A percentile compares a stretch with the other conserved stretches of the same genome.
phyloP scores from a whole-genome alignment of 2,329 filamentous ascomycete genomes.

The Cladosporium sphaerospermum region DNA sequence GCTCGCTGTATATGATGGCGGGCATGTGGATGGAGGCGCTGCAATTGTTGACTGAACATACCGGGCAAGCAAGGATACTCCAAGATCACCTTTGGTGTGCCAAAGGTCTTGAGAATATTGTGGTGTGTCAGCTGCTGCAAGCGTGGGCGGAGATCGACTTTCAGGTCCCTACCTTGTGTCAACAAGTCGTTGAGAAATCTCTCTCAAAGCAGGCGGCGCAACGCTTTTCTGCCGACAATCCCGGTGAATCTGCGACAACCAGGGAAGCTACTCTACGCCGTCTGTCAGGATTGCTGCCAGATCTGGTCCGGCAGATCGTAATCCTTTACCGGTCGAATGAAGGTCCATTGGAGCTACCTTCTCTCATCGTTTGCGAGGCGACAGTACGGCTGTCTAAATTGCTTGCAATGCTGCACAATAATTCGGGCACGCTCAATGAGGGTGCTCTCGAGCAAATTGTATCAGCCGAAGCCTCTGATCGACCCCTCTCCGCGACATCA shows the following conservation, averaged over 20 bases:
- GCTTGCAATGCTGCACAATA: slow-evolving; percentile 59
- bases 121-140: slow-evolving; percentile 75
- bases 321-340: slow-evolving; percentile 62
- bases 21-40: slow-evolving; percentile 87
- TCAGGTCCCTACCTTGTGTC: slow-evolving; percentile 47
- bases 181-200: slow-evolving; percentile 23
- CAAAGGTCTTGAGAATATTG: slow-evolving; percentile 83
- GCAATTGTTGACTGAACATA: slow-evolving; percentile 74
- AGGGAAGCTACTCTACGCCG: slow-evolving; percentile 37
- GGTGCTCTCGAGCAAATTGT: slow-evolving; percentile 46
- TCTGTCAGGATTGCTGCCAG: slow-evolving; percentile 57
- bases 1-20: slow-evolving; percentile 78
- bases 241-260: slow-evolving; percentile 16
- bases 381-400: slow-evolving; percentile 68
- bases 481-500: background rate
- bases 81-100: slow-evolving; percentile 97
- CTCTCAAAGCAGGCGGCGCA: slow-evolving; percentile 18
- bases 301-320: slow-evolving; percentile 68
- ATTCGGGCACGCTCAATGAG: slow-evolving; percentile 56
- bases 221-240: slow-evolving; percentile 16
- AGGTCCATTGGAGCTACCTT: slow-evolving; percentile 60
- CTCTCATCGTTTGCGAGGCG: slow-evolving; percentile 65
- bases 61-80: slow-evolving; percentile 65
- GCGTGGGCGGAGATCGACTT: slow-evolving; percentile 83
- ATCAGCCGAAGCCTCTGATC: slow-evolving; percentile 16